These are phyloP conservation scores for Salvia hispanica DNA, from an alignment of 257 asterid genomes.

Conservation along the genomic window DNA sequence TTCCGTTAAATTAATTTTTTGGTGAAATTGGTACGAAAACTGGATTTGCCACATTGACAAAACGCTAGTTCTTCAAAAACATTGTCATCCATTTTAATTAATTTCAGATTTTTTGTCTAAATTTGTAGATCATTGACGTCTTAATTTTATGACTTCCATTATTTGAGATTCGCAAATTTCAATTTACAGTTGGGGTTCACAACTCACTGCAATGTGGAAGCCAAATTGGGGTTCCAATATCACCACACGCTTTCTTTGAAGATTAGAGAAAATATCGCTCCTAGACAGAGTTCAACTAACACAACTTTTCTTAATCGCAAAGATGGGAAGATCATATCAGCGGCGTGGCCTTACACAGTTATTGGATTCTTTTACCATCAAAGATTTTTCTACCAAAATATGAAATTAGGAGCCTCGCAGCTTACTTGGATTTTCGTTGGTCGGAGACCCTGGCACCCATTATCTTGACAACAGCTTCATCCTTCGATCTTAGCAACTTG, in stretches of 20 bases:
- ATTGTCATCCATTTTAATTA: too few relatives aligned
- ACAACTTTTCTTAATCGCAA: constrained; percentile 14
- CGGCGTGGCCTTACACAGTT: constrained; percentile 16
- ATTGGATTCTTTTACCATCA: constrained; percentile 17
- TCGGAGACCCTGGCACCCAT: constrained; percentile 42
- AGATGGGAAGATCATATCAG: constrained; percentile 8
- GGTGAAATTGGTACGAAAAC: too few relatives aligned
- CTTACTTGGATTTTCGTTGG: constrained; percentile 37
- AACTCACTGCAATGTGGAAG: too few relatives aligned
- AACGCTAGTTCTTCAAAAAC: too few relatives aligned
- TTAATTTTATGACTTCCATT: too few relatives aligned
- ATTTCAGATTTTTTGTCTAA: too few relatives aligned
- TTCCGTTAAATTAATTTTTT: too few relatives aligned
- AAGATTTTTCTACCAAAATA: constrained; percentile 15
- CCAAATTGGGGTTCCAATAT: neutral
- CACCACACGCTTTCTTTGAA: neutral
- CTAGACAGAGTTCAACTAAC: constrained; percentile 16
- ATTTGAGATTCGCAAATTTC: too few relatives aligned
- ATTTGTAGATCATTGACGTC: too few relatives aligned
- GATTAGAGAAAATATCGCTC: constrained; percentile 6
- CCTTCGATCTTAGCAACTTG: constrained; percentile 50
- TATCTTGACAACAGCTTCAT: constrained; percentile 37
- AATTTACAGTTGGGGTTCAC: too few relatives aligned
- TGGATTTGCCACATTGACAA: too few relatives aligned
- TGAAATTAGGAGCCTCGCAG: neutral